Evolutionary conservation across 1,284 basidiomycete species (phyloP), one percentile per base, ranked within the genome.

Genomic region (Rhodotorula sp.): DNA sequence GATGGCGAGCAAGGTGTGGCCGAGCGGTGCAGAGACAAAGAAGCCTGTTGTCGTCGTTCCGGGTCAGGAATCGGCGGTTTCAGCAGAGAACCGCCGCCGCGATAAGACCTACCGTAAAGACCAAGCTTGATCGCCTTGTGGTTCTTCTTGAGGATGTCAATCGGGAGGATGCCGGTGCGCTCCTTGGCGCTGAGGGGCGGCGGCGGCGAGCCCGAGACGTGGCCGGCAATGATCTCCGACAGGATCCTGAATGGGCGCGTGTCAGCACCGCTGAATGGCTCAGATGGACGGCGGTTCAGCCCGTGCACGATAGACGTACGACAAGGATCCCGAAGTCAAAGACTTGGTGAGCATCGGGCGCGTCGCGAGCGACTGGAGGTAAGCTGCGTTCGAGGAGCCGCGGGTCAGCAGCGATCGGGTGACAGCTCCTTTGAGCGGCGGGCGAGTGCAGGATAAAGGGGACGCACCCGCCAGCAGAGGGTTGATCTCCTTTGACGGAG

Each of bases 21-120:
- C 85, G 55, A 94, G 74, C 3, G 93, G 92, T 8, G 92, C 92
- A n/a, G 90, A 91, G 65, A 93, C 85, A 74, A 90, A 85, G 82
- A 90, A 88, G 74, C 92, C 93, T 77, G 64, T n/a, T 43, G 10
- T 43, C 38, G 38, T 43, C 38, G 8, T 43, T 43, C 38, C 10
- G 10, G 38, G 12, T 43, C 38, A 43, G 38, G 38, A 12, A 43
- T 43, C 38, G 38, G 10, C 38, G 38, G 10, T 43, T 43, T 43
- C 10, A 43, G 8, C 8, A 43, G 38, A 43, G 38, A 43, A 43
- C 38, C 34, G 34, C 34, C 34, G 38, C 10, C 38, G 38, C 38
- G 26, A 18, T 4, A 10, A 10, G 12, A 28, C 71, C 38, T 2
- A 70, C 67, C 77, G 67, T 78, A 78, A 26, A 68, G 62, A 19